phyloP scores from a whole-genome alignment of 169 alveolate species.

The Plasmodium fragile region DNA sequence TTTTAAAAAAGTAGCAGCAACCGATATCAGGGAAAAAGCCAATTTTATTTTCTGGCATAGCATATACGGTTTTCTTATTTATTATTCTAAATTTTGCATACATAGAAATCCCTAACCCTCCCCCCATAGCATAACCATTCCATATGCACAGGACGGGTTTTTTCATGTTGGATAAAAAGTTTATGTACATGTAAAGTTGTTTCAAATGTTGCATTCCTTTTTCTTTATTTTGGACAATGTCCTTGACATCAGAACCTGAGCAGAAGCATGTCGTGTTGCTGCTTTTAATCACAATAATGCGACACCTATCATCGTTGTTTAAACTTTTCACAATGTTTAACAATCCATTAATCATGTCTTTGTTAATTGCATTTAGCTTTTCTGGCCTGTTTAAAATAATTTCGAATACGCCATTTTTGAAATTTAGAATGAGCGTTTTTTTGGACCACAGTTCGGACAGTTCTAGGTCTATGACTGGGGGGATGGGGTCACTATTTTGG shows the following conservation, averaged over 20 bases:
- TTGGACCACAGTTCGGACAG: constrained; percentile 66
- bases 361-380: constrained; percentile 65
- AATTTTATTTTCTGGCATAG: constrained; percentile 74
- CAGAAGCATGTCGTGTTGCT: constrained; percentile 27
- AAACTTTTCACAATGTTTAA: constrained; percentile 51
- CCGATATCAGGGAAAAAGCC: constrained; percentile 66
- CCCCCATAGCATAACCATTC: constrained; percentile 74
- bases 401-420: constrained; percentile 49
- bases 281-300: constrained; percentile 31
- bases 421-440: constrained; percentile 44
- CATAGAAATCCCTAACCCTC: constrained; percentile 71
- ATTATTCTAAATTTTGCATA: constrained; percentile 38
- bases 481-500: background rate
- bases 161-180: constrained; percentile 40
- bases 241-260: constrained; percentile 68
- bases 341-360: constrained; percentile 65
- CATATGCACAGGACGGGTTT: constrained; percentile 55
- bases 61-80: constrained; percentile 43
- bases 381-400: constrained; percentile 64
- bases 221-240: constrained; percentile 57
- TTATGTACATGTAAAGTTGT: constrained; percentile 63
- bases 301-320: constrained; percentile 66
- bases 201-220: constrained; percentile 53
- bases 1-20: constrained; percentile 53
- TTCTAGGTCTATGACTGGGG: constrained; percentile 37